Evolutionary conservation across 1,139 yeast genomes (phyloP).

Genomic region (Yamadazyma oceani): DNA sequence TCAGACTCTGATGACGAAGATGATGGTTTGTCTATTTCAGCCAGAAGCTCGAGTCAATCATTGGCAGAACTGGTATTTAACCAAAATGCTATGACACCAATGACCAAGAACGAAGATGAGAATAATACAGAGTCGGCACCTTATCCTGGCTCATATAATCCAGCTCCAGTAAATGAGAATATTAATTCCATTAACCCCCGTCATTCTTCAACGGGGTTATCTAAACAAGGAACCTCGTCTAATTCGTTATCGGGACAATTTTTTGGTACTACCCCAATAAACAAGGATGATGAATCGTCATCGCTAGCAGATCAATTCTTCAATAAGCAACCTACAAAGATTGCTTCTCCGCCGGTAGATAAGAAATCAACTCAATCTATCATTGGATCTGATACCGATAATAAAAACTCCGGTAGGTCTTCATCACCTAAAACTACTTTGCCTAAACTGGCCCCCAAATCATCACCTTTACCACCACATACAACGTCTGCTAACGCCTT

Average conservation of each 20-base stretch:
- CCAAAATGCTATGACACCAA: constrained; percentile 23
- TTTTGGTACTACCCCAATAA: constrained; percentile 24
- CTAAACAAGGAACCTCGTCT: constrained; percentile 45
- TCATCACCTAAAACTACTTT: constrained; percentile 20
- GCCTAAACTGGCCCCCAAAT: constrained; percentile 26
- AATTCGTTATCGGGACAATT: constrained; percentile 37
- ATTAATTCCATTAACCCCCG: constrained; percentile 34
- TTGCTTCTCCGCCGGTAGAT: constrained; percentile 3
- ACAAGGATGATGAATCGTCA: constrained; percentile 12
- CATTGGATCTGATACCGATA: constrained; percentile 3
- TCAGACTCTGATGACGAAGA: constrained; percentile 25
- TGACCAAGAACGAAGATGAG: constrained; percentile 4
- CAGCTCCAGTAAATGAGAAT: constrained; percentile 29
- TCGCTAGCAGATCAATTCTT: constrained; percentile 23
- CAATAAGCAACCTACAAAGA: constrained; percentile 8
- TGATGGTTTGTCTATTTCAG: constrained; percentile 41
- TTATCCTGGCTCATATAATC: constrained; percentile 23
- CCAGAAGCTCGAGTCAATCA: constrained; percentile 46
- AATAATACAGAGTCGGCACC: constrained; percentile 8
- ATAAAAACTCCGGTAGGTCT: constrained; percentile 3
- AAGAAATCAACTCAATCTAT: constrained; percentile 9
- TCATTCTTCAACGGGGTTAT: constrained; percentile 35
- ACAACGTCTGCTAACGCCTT: constrained; percentile 48
- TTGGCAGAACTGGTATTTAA: constrained; percentile 47
- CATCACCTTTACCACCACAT: constrained; percentile 47